Base-by-base conservation (phyloP, 176 grass and related monocot genomes). In the Poa pratensis region DNA sequence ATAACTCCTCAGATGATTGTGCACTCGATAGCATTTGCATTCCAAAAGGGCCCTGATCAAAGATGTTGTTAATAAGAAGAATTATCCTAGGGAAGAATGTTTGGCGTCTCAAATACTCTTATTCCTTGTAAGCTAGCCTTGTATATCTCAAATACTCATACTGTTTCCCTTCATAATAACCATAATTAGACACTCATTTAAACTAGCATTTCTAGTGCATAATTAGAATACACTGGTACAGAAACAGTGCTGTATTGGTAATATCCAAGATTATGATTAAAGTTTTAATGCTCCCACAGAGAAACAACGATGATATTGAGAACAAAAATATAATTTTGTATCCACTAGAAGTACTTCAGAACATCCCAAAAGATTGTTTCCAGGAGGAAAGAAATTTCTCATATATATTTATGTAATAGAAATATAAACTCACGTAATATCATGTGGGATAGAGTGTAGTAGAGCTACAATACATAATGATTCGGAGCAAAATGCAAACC, bases 21-120 rank as follows among this genome's bases (percentile, higher is more conserved):
- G 50, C 49, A 73, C 81, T 87, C 51, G 84, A 85, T 70, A 92
- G 72, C 55, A 89, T 84, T 86, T 98, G 96, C 91, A 94, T 93
- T 75, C 91, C 91, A 67, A 95, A 90, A 87, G 96, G 91, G 64
- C 96, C 96, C 93, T 98, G 85, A 69, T 73, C 50, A 49, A 6
- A 85, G 74, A 83, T 79, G 50, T 55, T 11, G 66, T 78, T 20
- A 80, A 87, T 17, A 35, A 46, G 1, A 26, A 43, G 30, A 85
- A 75, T 74, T 45, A 30, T n/a, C 39, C 34, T 64, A 62, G 42
- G 60, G 9, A 82, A 49, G 26, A 48, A 82, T 51, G 17, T 73
- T 88, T 74, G 13, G 45, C 0, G 43, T 80, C 19, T 80, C 69
- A 73, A 57, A 80, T 32, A 52, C 30, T 53, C 63, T 4, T 20